phyloP scores from a whole-genome alignment of 106 monocot species.

The Vanilla planifolia region DNA sequence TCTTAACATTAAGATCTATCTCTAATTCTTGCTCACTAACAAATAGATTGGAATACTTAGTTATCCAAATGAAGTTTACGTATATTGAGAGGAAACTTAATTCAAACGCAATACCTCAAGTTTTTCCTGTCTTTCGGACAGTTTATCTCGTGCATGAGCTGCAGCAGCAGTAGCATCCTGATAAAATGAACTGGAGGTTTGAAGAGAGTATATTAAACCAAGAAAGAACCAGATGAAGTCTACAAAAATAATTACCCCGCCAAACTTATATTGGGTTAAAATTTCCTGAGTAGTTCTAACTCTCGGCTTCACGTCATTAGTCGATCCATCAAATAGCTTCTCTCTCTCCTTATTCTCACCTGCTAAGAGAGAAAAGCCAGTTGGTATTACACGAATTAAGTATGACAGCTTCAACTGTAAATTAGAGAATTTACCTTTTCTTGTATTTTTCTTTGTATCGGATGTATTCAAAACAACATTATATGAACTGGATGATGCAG shows the following conservation, averaged over 20 bases:
- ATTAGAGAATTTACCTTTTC: conserved; percentile 18
- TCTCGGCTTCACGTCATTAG: conserved; percentile 52
- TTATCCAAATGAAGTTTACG: too few relatives aligned
- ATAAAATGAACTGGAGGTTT: conserved; percentile 5
- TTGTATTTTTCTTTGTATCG: conserved; percentile 21
- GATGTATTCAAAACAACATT: conserved; percentile 4
- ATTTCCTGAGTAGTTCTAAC: conserved; percentile 82
- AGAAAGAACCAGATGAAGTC: background rate
- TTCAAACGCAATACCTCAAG: conserved; percentile 40
- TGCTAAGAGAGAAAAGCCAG: conserved; percentile 8
- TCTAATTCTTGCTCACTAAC: too few relatives aligned
- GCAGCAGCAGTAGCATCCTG: conserved; percentile 93
- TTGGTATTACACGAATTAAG: background rate
- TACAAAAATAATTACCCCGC: conserved; percentile 51
- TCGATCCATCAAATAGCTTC: conserved; percentile 70
- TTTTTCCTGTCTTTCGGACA: conserved; percentile 74
- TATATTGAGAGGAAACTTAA: background rate
- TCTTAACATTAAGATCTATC: background rate
- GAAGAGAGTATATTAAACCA: background rate
- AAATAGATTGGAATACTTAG: background rate
- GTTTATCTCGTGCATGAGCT: conserved; percentile 87
- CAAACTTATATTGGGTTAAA: conserved; percentile 73
- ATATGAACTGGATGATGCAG: conserved; percentile 35
- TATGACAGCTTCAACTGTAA: background rate
- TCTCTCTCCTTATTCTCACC: conserved; percentile 54